Conservation (phyloP, 192 early-diverging fungal genomes). For the Chytriomyces confervae region DNA sequence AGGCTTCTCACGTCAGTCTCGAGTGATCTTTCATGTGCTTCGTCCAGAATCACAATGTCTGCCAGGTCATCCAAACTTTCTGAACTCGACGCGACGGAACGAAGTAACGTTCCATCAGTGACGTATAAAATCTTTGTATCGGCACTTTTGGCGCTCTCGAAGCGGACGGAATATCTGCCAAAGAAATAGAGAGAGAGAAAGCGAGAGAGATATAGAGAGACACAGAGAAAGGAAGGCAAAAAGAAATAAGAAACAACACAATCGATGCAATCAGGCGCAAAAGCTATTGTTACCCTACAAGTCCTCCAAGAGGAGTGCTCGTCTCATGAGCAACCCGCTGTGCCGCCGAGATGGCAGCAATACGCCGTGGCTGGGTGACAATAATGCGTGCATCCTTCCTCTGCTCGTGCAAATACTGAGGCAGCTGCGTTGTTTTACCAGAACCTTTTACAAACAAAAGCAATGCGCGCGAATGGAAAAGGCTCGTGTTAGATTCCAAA, state of each 20-base stretch:
- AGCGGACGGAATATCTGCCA: conserved; percentile 59
- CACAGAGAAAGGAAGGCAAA: too few relatives aligned
- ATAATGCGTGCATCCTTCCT: conserved; percentile 50
- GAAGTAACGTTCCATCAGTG: conserved; percentile 64
- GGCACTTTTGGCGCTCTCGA: conserved; percentile 45
- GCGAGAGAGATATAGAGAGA: too few relatives aligned
- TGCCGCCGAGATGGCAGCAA: conserved; percentile 79
- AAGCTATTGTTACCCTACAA: conserved; percentile 43
- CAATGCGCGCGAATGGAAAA: neutral
- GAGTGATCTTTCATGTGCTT: conserved; percentile 65
- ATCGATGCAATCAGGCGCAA: too few relatives aligned
- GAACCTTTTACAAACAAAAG: conserved; percentile 40
- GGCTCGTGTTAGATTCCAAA: too few relatives aligned
- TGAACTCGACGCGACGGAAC: conserved; percentile 38
- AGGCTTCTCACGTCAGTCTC: conserved; percentile 53
- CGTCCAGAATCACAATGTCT: conserved; percentile 57
- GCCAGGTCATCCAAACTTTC: neutral
- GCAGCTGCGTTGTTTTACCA: conserved; percentile 89
- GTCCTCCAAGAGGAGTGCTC: conserved; percentile 27
- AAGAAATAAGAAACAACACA: too few relatives aligned
- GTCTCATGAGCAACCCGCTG: conserved; percentile 56
- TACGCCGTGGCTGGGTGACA: conserved; percentile 85
- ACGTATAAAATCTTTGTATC: conserved; percentile 54
- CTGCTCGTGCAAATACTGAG: conserved; percentile 66
- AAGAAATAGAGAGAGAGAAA: too few relatives aligned